phyloP scores from a whole-genome alignment of 2,329 filamentous ascomycete genomes.

The Monosporascus sp. region DNA sequence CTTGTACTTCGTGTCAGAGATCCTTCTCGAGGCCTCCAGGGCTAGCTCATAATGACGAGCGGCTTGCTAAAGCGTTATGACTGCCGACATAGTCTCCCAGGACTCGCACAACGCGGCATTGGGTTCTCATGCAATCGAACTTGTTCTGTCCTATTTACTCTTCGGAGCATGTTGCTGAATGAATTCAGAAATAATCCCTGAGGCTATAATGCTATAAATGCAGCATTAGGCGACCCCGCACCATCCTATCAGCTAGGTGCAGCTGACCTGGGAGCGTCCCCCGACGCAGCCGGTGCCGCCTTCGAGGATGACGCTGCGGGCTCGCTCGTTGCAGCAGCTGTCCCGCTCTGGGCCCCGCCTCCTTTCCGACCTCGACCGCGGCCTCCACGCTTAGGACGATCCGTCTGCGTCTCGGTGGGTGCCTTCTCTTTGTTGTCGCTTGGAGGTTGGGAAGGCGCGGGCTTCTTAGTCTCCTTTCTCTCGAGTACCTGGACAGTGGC shows the following conservation, averaged over 20 bases:
- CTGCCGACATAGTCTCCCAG: too few species aligned
- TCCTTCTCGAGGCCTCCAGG: too few species aligned
- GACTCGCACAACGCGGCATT: too few species aligned
- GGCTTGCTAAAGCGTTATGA: too few species aligned
- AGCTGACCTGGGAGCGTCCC: not conserved
- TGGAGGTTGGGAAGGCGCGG: constrained; percentile 2
- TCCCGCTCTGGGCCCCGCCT: not conserved
- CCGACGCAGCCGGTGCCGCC: not conserved
- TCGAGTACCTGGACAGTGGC: constrained; percentile 84
- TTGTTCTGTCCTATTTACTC: too few species aligned
- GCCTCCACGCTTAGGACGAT: constrained; percentile 4
- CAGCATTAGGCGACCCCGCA: not conserved
- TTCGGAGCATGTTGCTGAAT: too few species aligned
- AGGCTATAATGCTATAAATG: not conserved
- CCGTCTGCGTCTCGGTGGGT: not conserved
- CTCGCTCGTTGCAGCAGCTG: not conserved
- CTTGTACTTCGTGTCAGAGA: too few species aligned
- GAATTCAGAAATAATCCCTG: too few species aligned
- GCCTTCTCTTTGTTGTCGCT: not conserved
- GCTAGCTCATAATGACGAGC: too few species aligned
- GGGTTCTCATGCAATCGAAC: too few species aligned
- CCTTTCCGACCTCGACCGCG: constrained; percentile 2
- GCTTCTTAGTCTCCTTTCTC: constrained; percentile 55
- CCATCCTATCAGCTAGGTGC: not conserved
- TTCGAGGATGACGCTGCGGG: not conserved